A percentile compares a stretch with the other conserved stretches of the same genome.
Conservation (phyloP, 2,329 filamentous ascomycete species). For the Aaosphaeria pasadenensis region DNA sequence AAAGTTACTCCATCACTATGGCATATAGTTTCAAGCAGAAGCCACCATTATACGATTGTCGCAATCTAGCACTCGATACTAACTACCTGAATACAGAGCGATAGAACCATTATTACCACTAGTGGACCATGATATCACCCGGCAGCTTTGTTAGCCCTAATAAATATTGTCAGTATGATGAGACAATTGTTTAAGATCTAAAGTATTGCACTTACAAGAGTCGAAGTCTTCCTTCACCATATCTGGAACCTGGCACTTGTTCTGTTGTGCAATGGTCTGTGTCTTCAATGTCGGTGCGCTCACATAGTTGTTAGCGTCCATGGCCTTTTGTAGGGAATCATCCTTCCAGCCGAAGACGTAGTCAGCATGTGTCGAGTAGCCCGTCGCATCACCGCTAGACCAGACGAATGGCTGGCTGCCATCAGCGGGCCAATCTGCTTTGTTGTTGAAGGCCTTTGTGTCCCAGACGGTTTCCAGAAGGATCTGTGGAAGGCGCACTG, state of each 20-base stretch:
- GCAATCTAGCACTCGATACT: too few species aligned
- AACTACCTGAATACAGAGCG: too few species aligned
- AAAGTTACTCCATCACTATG: too few species aligned
- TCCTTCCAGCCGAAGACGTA: slow-evolving; percentile 34
- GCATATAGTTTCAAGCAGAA: too few species aligned
- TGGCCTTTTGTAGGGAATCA: slow-evolving; percentile 23
- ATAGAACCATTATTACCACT: neutral
- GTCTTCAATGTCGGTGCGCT: slow-evolving; percentile 27
- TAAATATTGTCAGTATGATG: neutral
- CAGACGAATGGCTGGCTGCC: slow-evolving; percentile 32
- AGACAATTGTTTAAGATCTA: neutral
- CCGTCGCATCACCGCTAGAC: slow-evolving; percentile 25
- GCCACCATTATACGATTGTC: too few species aligned
- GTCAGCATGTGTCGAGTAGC: slow-evolving; percentile 28
- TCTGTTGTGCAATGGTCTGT: slow-evolving; percentile 30
- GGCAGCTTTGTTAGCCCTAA: slow-evolving; percentile 10
- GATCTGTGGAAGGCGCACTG: slow-evolving; percentile 27
- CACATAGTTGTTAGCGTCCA: slow-evolving; percentile 30
- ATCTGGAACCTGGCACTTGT: slow-evolving; percentile 30
- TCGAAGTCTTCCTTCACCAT: slow-evolving; percentile 30
- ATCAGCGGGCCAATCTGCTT: slow-evolving; percentile 29
- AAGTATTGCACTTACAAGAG: slow-evolving; percentile 19
- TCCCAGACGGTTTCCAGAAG: slow-evolving; percentile 33
- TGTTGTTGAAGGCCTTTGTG: slow-evolving; percentile 28
- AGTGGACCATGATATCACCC: slow-evolving; percentile 8